Base-by-base conservation (phyloP, 2,329 filamentous ascomycete species). In the Eutypella sp. region DNA sequence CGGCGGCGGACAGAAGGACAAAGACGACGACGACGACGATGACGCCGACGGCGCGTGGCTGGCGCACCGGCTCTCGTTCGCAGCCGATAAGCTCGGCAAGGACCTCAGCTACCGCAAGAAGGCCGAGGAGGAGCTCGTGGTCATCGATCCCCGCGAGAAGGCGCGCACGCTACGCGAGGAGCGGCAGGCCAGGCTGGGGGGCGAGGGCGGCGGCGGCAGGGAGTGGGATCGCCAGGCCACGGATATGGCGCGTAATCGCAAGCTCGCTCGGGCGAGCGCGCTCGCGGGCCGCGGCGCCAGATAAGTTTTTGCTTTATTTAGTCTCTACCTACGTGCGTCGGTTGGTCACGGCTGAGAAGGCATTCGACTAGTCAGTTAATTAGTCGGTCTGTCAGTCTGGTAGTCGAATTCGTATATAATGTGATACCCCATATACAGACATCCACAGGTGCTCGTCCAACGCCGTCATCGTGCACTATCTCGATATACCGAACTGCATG, bases 61-160 rank as follows among this genome's bases (percentile, higher is more conserved):
- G 82, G 81, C 81, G 4, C 92, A 97, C 64, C 76, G 81, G 9
- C 73, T 99, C 29, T 88, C 79, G 39, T 97, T 96, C 64, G 87
- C 85, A 31, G 93, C 91, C 50, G 93, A 97, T 58, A 87, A 85
- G 53, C 68, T 96, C 5, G 93, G 93, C 18, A 97, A 97, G 63
- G 89, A 97, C 66, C 68, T 97, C 44, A 89, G 80, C 43, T 96
- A 93, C 77, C 89, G 92, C 62, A 85, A 82, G 67, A 91, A 93
- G 67, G 91, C 92, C 44, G 89, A 93, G 60, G 90, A 96, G 47
- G 89, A 96, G 58, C 67, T 96, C 37, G 81, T 95, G 39, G 90
- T 97, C 3, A 96, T 97, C 65, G 93, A 99, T 70, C 91, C 91
- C 1, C 74, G 89, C 46, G 89, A 91, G 64, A 89, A 88, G 64